phyloP scores from a whole-genome alignment of 1,284 basidiomycete species.

The Marasmius fiardii region DNA sequence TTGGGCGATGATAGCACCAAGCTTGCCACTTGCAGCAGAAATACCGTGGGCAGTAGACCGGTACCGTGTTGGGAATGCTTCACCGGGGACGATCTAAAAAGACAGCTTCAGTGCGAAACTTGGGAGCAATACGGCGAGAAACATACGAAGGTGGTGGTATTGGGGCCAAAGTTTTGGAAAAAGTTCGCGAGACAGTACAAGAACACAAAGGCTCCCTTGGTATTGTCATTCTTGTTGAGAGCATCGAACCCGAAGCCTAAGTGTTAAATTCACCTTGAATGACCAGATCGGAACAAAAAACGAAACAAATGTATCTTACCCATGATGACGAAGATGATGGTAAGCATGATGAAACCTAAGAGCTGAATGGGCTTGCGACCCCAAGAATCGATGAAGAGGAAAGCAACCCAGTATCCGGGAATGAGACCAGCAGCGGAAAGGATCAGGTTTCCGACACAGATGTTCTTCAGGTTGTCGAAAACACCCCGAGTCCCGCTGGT shows the following conservation, averaged over 20 bases:
- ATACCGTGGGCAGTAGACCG: slow-evolving; percentile 84
- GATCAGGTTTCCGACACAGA: slow-evolving; percentile 65
- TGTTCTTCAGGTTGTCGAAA: slow-evolving; percentile 50
- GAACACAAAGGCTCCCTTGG: slow-evolving; percentile 69
- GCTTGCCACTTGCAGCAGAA: slow-evolving; percentile 78
- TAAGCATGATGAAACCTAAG: slow-evolving; percentile 74
- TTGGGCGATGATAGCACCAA: slow-evolving; percentile 82
- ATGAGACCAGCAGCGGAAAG: slow-evolving; percentile 69
- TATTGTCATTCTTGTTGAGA: slow-evolving; percentile 49
- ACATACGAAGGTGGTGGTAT: slow-evolving; percentile 13
- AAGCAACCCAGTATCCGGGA: slow-evolving; percentile 73
- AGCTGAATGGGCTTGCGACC: slow-evolving; percentile 76
- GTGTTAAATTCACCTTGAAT: slow-evolving; percentile 2
- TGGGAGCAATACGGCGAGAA: slow-evolving; percentile 28
- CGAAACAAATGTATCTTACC: slow-evolving; percentile 31
- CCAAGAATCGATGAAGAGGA: slow-evolving; percentile 69
- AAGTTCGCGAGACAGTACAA: slow-evolving; percentile 75
- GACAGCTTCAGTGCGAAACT: slow-evolving; percentile 46
- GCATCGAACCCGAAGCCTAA: slow-evolving; percentile 71
- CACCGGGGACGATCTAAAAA: slow-evolving; percentile 81
- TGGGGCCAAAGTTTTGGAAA: slow-evolving; percentile 69
- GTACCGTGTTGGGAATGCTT: slow-evolving; percentile 86
- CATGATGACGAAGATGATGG: slow-evolving; percentile 61
- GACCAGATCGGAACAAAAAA: slow-evolving; percentile 16
- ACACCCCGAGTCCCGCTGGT: slow-evolving; percentile 34